Evolutionary conservation across 139 green algal genomes (phyloP).

Genomic region (Chlorella ohadii): DNA sequence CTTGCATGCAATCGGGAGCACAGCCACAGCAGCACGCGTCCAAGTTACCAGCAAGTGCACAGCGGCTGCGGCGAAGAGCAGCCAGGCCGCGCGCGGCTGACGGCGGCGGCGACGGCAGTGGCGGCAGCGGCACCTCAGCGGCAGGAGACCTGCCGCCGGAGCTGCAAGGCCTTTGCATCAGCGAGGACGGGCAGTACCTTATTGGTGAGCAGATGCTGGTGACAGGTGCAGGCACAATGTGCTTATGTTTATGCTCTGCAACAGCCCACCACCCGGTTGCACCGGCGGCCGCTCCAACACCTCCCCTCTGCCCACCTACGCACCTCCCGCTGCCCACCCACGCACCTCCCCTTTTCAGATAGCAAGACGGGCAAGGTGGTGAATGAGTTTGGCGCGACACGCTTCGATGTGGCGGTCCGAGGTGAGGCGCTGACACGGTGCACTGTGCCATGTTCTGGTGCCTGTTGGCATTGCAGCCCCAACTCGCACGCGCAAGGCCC

Average conservation of each 20-base stretch:
- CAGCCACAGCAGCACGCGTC: too few species aligned
- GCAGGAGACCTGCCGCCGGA: slow-evolving; percentile 13
- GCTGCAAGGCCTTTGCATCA: slow-evolving; percentile 44
- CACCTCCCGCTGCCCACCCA: background rate
- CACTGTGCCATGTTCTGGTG: too few species aligned
- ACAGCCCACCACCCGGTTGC: too few species aligned
- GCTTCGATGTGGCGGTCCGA: slow-evolving; percentile 57
- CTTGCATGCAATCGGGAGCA: too few species aligned
- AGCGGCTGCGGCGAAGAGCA: too few species aligned
- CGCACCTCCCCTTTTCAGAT: too few species aligned
- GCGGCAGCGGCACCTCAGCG: background rate
- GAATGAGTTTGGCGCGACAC: slow-evolving; percentile 77
- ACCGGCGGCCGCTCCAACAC: too few species aligned
- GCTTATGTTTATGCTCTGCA: too few species aligned
- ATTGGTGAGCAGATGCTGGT: slow-evolving; percentile 42
- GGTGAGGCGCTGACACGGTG: background rate
- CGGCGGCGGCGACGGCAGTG: background rate
- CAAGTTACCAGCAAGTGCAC: background rate
- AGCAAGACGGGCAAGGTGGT: slow-evolving; percentile 54
- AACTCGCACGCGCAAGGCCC: too few species aligned
- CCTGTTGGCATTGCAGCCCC: background rate
- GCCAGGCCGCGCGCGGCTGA: background rate
- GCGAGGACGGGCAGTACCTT: slow-evolving; percentile 42
- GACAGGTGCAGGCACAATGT: too few species aligned
- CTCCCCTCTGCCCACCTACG: too few species aligned